Conservation (phyloP, 2,329 filamentous ascomycete species). For the Diaporthe helianthi region DNA sequence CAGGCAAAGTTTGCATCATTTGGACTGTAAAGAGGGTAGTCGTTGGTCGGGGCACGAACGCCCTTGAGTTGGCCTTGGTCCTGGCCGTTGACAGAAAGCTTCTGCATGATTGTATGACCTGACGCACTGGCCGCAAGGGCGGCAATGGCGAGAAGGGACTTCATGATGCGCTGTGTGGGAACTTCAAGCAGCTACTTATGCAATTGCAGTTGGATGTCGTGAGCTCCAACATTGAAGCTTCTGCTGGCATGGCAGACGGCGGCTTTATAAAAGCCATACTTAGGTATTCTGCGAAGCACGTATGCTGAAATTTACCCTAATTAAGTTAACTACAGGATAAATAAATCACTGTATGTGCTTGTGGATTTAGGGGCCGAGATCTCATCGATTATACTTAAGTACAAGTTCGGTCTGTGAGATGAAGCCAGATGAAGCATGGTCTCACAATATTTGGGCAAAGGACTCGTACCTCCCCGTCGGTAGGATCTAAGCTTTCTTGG, state of each 20-base stretch:
- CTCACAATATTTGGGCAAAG: background rate
- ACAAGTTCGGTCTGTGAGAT: background rate
- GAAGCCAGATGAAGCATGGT: constrained; percentile 3
- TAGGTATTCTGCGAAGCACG: no score
- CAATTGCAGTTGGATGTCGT: background rate
- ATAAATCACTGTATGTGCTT: background rate
- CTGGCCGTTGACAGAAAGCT: constrained; percentile 55
- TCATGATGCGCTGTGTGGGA: background rate
- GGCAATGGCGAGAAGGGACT: constrained; percentile 10
- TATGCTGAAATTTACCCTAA: background rate
- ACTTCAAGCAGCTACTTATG: background rate
- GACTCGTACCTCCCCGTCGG: constrained; percentile 5
- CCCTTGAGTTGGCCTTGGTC: constrained; percentile 52
- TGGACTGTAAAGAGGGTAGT: constrained; percentile 57
- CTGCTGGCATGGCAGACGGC: background rate
- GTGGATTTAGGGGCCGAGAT: background rate
- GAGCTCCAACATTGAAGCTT: background rate
- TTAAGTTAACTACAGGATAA: background rate
- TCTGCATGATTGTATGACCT: constrained; percentile 38
- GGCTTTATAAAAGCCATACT: background rate
- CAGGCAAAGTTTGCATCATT: constrained; percentile 10
- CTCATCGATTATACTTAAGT: background rate
- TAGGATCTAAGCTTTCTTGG: constrained; percentile 4
- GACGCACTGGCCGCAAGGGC: constrained; percentile 12
- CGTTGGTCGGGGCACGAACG: constrained; percentile 56